Conservation (phyloP, 768 basidiomycete genomes). For the Tricholoma bakamatsutake region DNA sequence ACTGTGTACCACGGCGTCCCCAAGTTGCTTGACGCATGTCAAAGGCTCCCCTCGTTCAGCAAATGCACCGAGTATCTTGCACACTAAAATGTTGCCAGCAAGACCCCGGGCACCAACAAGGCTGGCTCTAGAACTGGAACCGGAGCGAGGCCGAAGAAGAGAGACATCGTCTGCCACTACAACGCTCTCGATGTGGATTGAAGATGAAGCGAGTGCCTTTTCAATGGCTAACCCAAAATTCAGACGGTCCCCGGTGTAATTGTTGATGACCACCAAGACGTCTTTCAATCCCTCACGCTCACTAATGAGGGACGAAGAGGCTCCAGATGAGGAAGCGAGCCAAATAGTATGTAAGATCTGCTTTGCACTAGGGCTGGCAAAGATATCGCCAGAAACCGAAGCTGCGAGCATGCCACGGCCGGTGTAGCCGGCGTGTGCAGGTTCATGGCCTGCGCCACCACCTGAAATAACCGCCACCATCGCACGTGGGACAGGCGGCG, state of each 20-base stretch:
- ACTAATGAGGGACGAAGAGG: not conserved
- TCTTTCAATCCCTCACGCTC: slow-evolving; percentile 14
- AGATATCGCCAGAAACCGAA: slow-evolving; percentile 55
- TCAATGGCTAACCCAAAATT: slow-evolving; percentile 56
- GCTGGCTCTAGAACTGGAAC: slow-evolving; percentile 10
- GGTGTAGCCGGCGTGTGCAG: slow-evolving; percentile 52
- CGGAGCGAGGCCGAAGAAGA: slow-evolving; percentile 18
- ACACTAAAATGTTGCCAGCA: slow-evolving; percentile 43
- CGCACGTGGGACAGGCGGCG: not conserved
- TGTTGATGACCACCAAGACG: slow-evolving; percentile 37
- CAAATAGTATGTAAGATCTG: slow-evolving; percentile 47
- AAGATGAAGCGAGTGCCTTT: slow-evolving; percentile 33
- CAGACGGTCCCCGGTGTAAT: slow-evolving; percentile 51
- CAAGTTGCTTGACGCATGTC: slow-evolving; percentile 26
- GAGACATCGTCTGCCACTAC: slow-evolving; percentile 55
- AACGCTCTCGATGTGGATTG: slow-evolving; percentile 35
- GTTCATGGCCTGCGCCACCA: slow-evolving; percentile 55
- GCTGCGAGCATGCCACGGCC: slow-evolving; percentile 52
- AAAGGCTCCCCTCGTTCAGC: slow-evolving; percentile 35
- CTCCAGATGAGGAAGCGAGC: slow-evolving; percentile 32
- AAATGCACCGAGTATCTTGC: slow-evolving; percentile 51
- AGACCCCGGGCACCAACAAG: slow-evolving; percentile 46
- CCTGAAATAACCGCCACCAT: slow-evolving; percentile 39
- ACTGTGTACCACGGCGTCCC: slow-evolving; percentile 27
- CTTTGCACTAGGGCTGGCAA: slow-evolving; percentile 56